These are phyloP conservation scores for Plantago elongata DNA, from an alignment of 257 asterid species.

Conservation along the genomic window DNA sequence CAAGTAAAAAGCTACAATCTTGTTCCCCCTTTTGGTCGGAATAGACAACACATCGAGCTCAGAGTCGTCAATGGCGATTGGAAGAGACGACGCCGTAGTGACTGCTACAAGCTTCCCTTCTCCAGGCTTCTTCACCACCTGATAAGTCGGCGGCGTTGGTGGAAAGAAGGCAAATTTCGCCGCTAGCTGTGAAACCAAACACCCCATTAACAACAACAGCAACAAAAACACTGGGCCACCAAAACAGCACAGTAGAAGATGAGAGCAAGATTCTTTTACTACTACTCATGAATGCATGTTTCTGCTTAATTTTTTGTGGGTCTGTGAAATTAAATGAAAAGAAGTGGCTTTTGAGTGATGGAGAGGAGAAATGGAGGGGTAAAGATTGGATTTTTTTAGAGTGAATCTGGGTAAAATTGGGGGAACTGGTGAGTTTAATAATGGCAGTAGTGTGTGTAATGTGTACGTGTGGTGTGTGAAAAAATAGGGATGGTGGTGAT, in stretches of 20 bases:
- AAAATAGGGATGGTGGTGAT: constrained; percentile 18
- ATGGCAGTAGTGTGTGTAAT: constrained; percentile 15
- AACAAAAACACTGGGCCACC: neutral
- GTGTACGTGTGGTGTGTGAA: constrained; percentile 12
- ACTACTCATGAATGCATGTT: constrained; percentile 53
- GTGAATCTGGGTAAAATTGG: neutral
- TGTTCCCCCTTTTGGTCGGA: constrained; percentile 75
- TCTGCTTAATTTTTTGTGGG: too few species aligned
- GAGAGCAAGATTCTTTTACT: constrained; percentile 26
- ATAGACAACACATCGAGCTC: constrained; percentile 64
- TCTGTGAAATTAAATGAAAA: constrained; percentile 6
- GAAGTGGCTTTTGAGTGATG: neutral
- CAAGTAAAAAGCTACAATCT: constrained; percentile 81
- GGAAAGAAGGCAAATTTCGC: constrained; percentile 98
- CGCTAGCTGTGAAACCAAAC: constrained; percentile 78
- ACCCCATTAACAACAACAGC: constrained; percentile 50
- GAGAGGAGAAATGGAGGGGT: constrained; percentile 13
- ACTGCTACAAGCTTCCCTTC: constrained; percentile 79
- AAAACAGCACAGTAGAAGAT: constrained; percentile 13
- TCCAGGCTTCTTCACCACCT: constrained; percentile 45
- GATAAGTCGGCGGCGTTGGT: constrained; percentile 87
- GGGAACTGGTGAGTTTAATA: constrained; percentile 21
- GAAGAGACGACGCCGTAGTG: constrained; percentile 59
- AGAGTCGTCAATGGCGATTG: constrained; percentile 65
- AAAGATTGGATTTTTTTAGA: constrained; percentile 17